A percentile compares a stretch with the other conserved stretches of the same genome.
These are phyloP conservation scores for Poa pratensis DNA, from an alignment of 176 grass and related monocot genomes.

Conservation along the genomic window DNA sequence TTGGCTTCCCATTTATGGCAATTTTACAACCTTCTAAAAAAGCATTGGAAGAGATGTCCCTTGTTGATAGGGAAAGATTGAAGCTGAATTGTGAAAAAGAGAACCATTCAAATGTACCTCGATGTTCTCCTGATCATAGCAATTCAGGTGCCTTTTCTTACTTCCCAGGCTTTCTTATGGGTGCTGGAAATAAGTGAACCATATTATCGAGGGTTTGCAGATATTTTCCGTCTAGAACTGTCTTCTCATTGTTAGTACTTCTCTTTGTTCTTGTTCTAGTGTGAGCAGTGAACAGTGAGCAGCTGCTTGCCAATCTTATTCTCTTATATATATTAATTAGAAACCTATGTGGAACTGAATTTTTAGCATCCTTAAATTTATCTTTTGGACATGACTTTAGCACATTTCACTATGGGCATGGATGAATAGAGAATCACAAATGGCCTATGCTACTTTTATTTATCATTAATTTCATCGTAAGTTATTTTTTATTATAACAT, in stretches of 20 bases:
- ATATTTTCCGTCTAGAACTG: background rate
- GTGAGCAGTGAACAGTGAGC: background rate
- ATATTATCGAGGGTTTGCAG: constrained; percentile 7
- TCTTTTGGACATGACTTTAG: constrained; percentile 17
- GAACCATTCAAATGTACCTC: constrained; percentile 37
- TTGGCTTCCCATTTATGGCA: constrained; percentile 97
- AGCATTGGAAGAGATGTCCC: constrained; percentile 69
- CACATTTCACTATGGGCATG: constrained; percentile 3
- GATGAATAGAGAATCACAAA: background rate
- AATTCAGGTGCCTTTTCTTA: constrained; percentile 44
- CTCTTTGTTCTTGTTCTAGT: background rate
- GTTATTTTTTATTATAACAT: background rate
- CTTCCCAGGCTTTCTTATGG: constrained; percentile 11
- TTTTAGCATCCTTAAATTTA: constrained; percentile 1
- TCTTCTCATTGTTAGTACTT: background rate
- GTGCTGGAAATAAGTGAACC: background rate
- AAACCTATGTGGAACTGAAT: background rate
- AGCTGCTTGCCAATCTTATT: background rate
- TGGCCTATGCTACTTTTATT: background rate
- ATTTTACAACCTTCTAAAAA: constrained; percentile 84
- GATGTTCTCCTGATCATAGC: constrained; percentile 24
- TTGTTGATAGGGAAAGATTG: constrained; percentile 42
- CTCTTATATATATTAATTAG: background rate
- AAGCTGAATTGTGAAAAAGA: constrained; percentile 44
- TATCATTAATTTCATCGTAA: background rate